Percentiles rank a stretch among this genome's conserved stretches.
Evolutionary conservation across 1,284 basidiomycete genomes (phyloP).

Genomic region (Clitocybe nebularis): DNA sequence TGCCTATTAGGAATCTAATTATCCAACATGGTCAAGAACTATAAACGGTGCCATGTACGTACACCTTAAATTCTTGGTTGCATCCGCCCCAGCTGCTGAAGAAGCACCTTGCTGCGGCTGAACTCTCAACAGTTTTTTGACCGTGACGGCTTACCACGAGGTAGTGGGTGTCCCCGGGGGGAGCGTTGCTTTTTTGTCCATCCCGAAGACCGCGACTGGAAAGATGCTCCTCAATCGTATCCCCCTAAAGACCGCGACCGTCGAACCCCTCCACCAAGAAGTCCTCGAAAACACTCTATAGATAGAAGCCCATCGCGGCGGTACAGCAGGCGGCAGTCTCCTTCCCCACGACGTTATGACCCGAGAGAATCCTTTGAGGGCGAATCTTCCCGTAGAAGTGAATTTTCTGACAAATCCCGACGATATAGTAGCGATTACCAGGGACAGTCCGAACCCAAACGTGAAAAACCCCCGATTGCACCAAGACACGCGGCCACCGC

Average conservation of each 20-base stretch:
- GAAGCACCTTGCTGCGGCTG: neutral
- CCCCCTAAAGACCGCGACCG: neutral
- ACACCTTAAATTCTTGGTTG: conserved; percentile 1
- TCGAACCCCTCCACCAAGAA: conserved; percentile 3
- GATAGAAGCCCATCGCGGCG: neutral
- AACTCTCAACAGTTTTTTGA: conserved; percentile 17
- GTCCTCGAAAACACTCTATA: neutral
- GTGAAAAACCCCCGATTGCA: too few species aligned
- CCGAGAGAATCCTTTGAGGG: neutral
- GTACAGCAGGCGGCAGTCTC: neutral
- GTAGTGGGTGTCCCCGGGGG: conserved; percentile 12
- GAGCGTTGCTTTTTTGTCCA: conserved; percentile 22
- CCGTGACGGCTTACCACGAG: conserved; percentile 13
- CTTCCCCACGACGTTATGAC: neutral
- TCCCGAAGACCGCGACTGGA: conserved; percentile 24
- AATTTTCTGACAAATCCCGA: neutral
- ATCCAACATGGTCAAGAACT: conserved; percentile 1
- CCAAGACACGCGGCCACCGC: too few species aligned
- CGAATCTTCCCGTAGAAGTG: neutral
- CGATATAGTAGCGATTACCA: neutral
- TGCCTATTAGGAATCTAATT: too few species aligned
- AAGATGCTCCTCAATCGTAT: conserved; percentile 6
- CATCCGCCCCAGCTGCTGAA: conserved; percentile 1
- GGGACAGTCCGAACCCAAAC: neutral
- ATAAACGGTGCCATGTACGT: conserved; percentile 14